Base-by-base conservation (phyloP, 805 yeast genomes). In the Wickerhamiella spandovensis region DNA sequence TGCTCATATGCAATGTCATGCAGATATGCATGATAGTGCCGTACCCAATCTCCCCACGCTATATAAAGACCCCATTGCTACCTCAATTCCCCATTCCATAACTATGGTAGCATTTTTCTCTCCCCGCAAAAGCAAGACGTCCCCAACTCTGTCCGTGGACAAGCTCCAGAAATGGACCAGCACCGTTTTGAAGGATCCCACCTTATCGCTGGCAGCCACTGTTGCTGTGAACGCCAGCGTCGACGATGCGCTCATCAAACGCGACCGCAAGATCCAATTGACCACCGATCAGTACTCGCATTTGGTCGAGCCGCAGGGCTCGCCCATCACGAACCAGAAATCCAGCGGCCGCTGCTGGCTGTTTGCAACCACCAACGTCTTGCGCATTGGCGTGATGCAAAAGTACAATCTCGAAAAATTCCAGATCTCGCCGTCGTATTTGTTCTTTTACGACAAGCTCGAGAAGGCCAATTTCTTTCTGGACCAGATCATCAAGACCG, bases 341-440 rank as follows among this genome's bases (percentile, higher is more conserved):
- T 64, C 77, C 10, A 77, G 86, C 21, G 95, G 95, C 28, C 71
- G 95, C 59, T 86, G 95, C 67, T 86, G 95, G 95, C 73, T 86
- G 53, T 86, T 86, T 65, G 95, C 95, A 10, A 76, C 90, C 1
- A 77, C 85, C 48, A 86, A 87, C 58, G 74, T 82, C 50, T 68
- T 85, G 60, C 74, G 95, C 58, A 63, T 81, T 48, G 73, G 73
- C 49, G 75, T 84, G 42, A 78, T 80, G 66, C 70, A 74, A 58
- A 74, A 75, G 61, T 75, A 80, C 64, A 78, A 81, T 60, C 65
- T 86, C 58, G 78, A 78, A 57, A 75, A 74, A 57, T 78, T 84
- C 63, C 88, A 83, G 66, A 67, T 87, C 48, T 82, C 92, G 38
- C 95, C 86, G 59, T 74, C 84, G 22, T 85, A 82, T 63, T 65